Conservation (phyloP, 768 basidiomycete species). For the Boletus insuetus region DNA sequence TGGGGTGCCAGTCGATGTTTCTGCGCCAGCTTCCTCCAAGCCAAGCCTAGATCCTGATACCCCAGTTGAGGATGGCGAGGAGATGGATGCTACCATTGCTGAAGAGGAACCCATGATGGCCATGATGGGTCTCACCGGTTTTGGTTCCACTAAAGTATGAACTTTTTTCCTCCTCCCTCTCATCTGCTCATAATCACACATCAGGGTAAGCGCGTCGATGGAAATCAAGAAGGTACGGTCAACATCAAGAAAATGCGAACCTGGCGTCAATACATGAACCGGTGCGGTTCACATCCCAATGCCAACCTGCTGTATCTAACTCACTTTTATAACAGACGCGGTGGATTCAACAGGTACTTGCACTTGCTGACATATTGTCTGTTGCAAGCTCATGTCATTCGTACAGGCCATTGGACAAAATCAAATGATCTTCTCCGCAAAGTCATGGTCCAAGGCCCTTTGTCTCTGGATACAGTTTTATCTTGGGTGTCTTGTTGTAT, state of each 20-base stretch:
- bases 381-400: slow-evolving; percentile 15
- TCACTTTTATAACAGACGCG: slow-evolving; percentile 49
- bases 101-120: slow-evolving; percentile 84
- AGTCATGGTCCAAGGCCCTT: slow-evolving; percentile 1
- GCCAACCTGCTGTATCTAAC: slow-evolving; percentile 8
- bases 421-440: slow-evolving; percentile 55
- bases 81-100: slow-evolving; percentile 52
- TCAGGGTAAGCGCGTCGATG: slow-evolving; percentile 76
- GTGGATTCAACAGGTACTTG: slow-evolving; percentile 76
- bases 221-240: slow-evolving; percentile 73
- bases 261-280: slow-evolving; percentile 99
- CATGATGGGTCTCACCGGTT: slow-evolving; percentile 86
- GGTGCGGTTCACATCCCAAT: slow-evolving; percentile 41
- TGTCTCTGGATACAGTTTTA: slow-evolving; percentile 6
- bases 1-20: slow-evolving; percentile 3
- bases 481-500: slow-evolving; percentile 2
- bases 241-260: slow-evolving; percentile 80
- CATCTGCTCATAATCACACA: neutral
- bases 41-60: slow-evolving; percentile 43
- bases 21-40: slow-evolving; percentile 16
- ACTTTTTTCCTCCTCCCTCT: neutral
- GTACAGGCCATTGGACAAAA: slow-evolving; percentile 86
- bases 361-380: neutral
- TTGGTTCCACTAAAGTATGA: slow-evolving; percentile 84
- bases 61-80: slow-evolving; percentile 48